Evolutionary conservation across 345 rosid species (phyloP), one percentile per base, ranked within the genome.

Genomic region (Acer campestre): DNA sequence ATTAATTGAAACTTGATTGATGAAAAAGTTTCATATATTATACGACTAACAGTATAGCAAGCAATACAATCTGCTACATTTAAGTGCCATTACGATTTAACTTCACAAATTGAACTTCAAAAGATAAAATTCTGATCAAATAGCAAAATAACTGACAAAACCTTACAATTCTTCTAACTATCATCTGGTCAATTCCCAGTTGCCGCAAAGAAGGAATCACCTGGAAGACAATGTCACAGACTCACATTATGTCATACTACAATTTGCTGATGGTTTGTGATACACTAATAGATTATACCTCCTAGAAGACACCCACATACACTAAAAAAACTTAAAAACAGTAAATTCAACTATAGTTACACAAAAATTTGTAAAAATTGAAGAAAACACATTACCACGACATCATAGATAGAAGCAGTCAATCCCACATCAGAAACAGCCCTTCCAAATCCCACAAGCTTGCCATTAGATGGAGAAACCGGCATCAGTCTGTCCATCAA

Each of bases 331-430:
- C 27, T 59, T 18, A 22, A 59, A 59, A 59, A 20, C 63, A 59
- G 10, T 59, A 59, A 58, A 59, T 59, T n/a, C 63, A 59, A 20
- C 63, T 18, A n/a, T 59, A 59, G 2, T 2, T 20, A 59, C 20
- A 59, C 12, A 18, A 59, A 58, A 59, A 53, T 17, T 53, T 16
- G 58, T 5, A 4, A 16, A 53, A 53, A 0, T 53, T 53, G 20
- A 53, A 53, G 58, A 6, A 14, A 59, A 22, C 27, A 59, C 63
- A 53, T 18, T 80, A 90, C 97, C 98, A 92, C 86, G 64, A 93
- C 86, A 85, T 95, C 97, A 42, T 88, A 80, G 58, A 95, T 86
- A 68, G 99, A 89, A 70, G 99, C 98, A 14, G 97, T 93, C 86
- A 95, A 86, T 71, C 93, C 92, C 49, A 73, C 10, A 80, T 95